phyloP scores from a whole-genome alignment of 2,329 filamentous ascomycete species.

The Fusarium sp. region DNA sequence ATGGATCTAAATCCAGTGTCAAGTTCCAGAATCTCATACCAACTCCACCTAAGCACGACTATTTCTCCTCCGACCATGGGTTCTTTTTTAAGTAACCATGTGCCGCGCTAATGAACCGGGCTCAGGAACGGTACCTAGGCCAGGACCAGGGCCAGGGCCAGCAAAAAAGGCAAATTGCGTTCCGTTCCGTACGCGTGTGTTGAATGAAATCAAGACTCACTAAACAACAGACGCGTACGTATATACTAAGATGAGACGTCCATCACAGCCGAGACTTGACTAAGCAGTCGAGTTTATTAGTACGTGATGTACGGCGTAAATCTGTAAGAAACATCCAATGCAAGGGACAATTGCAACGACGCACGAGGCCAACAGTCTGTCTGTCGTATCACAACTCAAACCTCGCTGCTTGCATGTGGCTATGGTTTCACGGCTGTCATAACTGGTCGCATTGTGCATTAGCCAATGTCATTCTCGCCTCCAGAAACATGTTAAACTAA shows the following conservation, averaged over 20 bases:
- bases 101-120: constrained; percentile 19
- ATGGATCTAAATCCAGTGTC: constrained; percentile 25
- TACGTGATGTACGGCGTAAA: no score
- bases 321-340: constrained; percentile 1
- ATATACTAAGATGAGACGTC: constrained; percentile 2
- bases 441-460: constrained; percentile 12
- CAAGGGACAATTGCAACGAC: constrained; percentile 15
- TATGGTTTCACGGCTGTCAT: constrained; percentile 35
- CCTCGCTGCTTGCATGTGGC: constrained; percentile 26
- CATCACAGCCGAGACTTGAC: constrained; percentile 3
- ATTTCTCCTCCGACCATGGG: constrained; percentile 28
- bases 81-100: constrained; percentile 45
- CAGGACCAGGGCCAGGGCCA: no score
- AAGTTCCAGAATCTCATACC: constrained; percentile 2
- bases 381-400: constrained; percentile 14
- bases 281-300: background rate
- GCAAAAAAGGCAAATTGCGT: constrained; percentile 33
- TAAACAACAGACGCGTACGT: constrained; percentile 16
- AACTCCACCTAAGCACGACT: constrained; percentile 8
- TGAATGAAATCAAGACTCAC: constrained; percentile 17
- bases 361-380: no score
- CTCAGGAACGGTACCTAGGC: background rate
- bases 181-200: constrained; percentile 17
- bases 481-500: background rate
- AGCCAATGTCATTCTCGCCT: background rate